These are phyloP conservation scores for Aspergillus brasiliensis DNA, from an alignment of 2,329 filamentous ascomycete species.

Conservation along the genomic window DNA sequence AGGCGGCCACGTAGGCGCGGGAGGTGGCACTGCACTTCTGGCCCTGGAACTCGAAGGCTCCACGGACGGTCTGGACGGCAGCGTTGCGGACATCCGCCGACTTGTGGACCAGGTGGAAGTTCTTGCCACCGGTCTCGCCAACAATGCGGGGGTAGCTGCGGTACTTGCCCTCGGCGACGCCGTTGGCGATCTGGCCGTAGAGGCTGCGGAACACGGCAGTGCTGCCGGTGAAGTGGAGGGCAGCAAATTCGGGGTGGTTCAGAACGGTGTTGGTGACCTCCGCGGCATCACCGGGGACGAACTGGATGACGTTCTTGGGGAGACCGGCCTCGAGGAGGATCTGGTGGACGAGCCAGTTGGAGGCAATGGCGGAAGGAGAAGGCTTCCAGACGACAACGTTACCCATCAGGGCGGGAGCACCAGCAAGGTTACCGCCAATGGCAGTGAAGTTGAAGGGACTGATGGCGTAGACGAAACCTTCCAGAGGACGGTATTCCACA, in stretches of 20 bases:
- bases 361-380: constrained; percentile 84
- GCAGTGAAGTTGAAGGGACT: constrained; percentile 98
- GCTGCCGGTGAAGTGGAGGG: constrained; percentile 93
- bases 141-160: constrained; percentile 84
- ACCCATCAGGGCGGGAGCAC: constrained; percentile 81
- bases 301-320: constrained; percentile 87
- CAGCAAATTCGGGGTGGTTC: constrained; percentile 76
- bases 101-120: constrained; percentile 82
- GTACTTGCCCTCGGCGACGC: constrained; percentile 80
- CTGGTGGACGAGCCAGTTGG: constrained; percentile 86
- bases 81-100: constrained; percentile 78
- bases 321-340: constrained; percentile 90
- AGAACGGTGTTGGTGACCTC: constrained; percentile 79
- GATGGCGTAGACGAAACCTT: constrained; percentile 94
- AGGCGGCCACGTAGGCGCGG: constrained; percentile 75
- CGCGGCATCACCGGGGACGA: constrained; percentile 84
- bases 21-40: constrained; percentile 90
- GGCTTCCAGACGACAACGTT: constrained; percentile 98
- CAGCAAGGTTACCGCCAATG: constrained; percentile 83
- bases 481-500: constrained; percentile 82
- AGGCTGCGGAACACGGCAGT: constrained; percentile 87
- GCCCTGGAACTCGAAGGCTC: constrained; percentile 87
- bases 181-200: constrained; percentile 81
- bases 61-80: constrained; percentile 78
- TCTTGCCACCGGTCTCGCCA: constrained; percentile 90